phyloP scores from a whole-genome alignment of 345 rosid species.

The Sonneratia alba region DNA sequence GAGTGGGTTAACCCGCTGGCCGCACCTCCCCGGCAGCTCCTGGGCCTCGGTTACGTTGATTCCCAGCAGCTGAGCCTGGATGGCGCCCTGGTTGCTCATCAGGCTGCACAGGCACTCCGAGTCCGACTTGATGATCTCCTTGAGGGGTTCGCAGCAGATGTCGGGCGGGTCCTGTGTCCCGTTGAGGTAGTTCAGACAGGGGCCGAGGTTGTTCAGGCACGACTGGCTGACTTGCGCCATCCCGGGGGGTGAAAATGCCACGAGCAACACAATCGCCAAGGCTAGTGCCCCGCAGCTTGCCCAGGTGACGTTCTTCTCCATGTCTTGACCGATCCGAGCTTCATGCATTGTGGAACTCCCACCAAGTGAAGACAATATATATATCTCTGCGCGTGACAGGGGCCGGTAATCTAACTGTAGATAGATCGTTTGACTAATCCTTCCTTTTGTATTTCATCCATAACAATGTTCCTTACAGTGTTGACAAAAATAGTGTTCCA shows the following conservation, averaged over 20 bases:
- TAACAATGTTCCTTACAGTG: not conserved
- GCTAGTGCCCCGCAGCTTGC: not conserved
- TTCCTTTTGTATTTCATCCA: not conserved
- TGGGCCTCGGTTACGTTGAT: constrained; percentile 54
- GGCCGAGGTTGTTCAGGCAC: constrained; percentile 46
- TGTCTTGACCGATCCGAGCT: not conserved
- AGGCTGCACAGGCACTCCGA: constrained; percentile 50
- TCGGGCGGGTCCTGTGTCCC: constrained; percentile 44
- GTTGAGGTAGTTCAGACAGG: constrained; percentile 52
- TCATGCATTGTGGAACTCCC: not conserved
- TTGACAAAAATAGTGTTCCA: not conserved
- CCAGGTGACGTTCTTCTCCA: not conserved
- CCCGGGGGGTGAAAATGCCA: not conserved
- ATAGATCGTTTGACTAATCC: not conserved
- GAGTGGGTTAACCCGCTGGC: constrained; percentile 54
- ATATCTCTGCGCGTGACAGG: not conserved
- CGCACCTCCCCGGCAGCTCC: constrained; percentile 59
- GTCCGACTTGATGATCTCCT: constrained; percentile 36
- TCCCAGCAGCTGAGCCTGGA: constrained; percentile 49
- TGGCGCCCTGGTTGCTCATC: constrained; percentile 49
- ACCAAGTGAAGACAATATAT: not conserved
- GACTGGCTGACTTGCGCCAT: constrained; percentile 18
- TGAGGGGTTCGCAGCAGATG: constrained; percentile 58
- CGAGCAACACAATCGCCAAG: not conserved
- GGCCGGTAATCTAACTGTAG: constrained; percentile 9